Percentiles rank a stretch among this genome's conserved stretches.
Evolutionary conservation across 2,329 filamentous ascomycete species (phyloP).

Genomic region (Phyllosticta ampelicida): DNA sequence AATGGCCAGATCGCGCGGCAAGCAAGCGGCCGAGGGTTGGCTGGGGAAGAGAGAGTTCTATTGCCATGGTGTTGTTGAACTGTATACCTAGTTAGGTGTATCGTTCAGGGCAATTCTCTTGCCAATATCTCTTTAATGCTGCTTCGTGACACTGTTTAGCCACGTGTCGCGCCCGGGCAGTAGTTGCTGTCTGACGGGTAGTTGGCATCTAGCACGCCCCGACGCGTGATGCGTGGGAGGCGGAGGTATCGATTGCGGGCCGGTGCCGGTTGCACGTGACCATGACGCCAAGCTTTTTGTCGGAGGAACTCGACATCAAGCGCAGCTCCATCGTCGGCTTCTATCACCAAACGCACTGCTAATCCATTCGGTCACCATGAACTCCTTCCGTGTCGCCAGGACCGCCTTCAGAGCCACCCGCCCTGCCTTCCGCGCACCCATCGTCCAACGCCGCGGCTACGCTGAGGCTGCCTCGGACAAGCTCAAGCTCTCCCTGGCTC

Average conservation of each 20-base stretch:
- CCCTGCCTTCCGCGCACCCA: constrained; percentile 62
- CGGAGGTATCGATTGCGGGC: background rate
- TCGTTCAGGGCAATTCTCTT: too few relatives aligned
- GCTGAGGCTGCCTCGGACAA: constrained; percentile 48
- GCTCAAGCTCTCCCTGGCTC: constrained; percentile 95
- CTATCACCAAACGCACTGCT: constrained; percentile 6
- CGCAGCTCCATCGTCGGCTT: constrained; percentile 2
- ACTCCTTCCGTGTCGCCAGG: constrained; percentile 85
- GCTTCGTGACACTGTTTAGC: too few relatives aligned
- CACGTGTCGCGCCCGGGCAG: too few relatives aligned
- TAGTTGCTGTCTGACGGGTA: too few relatives aligned
- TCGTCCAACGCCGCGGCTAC: constrained; percentile 75
- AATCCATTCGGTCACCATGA: constrained; percentile 50
- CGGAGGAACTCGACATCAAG: constrained; percentile 10
- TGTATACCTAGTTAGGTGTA: too few relatives aligned
- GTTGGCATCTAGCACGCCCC: too few relatives aligned
- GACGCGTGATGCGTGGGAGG: background rate
- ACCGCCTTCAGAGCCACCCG: constrained; percentile 69
- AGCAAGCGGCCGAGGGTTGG: too few relatives aligned
- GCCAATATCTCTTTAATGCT: too few relatives aligned
- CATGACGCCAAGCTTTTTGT: constrained; percentile 10
- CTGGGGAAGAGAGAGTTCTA: too few relatives aligned
- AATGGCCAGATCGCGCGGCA: too few relatives aligned
- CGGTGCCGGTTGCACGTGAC: background rate
- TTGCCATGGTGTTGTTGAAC: too few relatives aligned